Conservation (phyloP, 352 stramenopile genomes). For the Phytophthora litchii region DNA sequence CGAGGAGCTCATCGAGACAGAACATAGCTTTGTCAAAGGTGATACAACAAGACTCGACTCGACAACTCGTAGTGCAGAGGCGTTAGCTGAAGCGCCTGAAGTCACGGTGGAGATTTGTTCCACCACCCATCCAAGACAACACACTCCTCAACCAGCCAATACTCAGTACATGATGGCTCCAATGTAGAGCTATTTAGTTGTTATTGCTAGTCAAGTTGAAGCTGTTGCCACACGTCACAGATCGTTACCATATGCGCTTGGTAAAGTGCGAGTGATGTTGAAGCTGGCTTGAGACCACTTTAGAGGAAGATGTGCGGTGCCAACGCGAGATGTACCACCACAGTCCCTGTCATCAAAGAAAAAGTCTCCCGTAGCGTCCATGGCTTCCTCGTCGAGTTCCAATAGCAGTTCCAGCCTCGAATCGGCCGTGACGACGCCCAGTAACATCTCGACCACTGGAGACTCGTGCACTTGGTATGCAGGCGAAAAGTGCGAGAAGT, state of each 20-base stretch:
- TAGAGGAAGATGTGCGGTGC: slow-evolving; percentile 22
- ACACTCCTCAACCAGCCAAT: background rate
- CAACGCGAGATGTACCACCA: slow-evolving; percentile 11
- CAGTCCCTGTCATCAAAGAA: slow-evolving; percentile 13
- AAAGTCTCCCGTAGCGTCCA: slow-evolving; percentile 4
- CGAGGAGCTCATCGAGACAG: slow-evolving; percentile 56
- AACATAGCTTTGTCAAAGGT: slow-evolving; percentile 28
- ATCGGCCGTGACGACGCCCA: slow-evolving; percentile 1
- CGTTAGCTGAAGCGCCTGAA: slow-evolving; percentile 14
- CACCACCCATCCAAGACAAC: background rate
- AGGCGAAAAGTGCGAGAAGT: slow-evolving; percentile 29
- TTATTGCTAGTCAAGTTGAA: slow-evolving; percentile 6
- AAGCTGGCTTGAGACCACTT: slow-evolving; percentile 9
- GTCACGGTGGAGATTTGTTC: slow-evolving; percentile 17
- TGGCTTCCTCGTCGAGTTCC: slow-evolving; percentile 8
- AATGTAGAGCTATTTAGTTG: slow-evolving; percentile 14
- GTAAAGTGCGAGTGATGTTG: slow-evolving; percentile 20
- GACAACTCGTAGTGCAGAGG: slow-evolving; percentile 9
- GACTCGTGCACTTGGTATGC: slow-evolving; percentile 49
- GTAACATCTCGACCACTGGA: slow-evolving; percentile 32
- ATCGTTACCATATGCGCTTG: background rate
- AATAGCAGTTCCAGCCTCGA: slow-evolving; percentile 10
- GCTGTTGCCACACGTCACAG: slow-evolving; percentile 17
- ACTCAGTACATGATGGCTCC: slow-evolving; percentile 24
- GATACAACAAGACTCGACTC: slow-evolving; percentile 16